Percentiles rank a stretch among this genome's conserved stretches.
Conservation (phyloP, 306 rosid species). For the Trifolium repens region DNA sequence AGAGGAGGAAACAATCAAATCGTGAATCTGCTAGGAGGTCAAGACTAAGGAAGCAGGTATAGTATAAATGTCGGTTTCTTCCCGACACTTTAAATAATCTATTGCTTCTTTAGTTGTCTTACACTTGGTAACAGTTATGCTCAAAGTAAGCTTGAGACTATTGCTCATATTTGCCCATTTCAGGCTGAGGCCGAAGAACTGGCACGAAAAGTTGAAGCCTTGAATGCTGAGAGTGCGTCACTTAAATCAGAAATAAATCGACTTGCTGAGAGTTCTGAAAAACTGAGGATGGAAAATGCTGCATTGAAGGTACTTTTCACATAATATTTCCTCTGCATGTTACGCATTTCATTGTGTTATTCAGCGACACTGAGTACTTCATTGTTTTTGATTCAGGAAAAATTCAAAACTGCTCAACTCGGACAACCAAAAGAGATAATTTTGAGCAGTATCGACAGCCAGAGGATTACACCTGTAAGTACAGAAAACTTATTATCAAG, state of each 20-base stretch:
- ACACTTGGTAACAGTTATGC: not conserved
- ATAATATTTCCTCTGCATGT: not conserved
- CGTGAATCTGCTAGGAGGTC: slow-evolving; percentile 97
- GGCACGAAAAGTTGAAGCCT: slow-evolving; percentile 71
- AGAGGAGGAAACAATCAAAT: slow-evolving; percentile 94
- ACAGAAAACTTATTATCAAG: slow-evolving; percentile 77
- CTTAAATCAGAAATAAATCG: slow-evolving; percentile 70
- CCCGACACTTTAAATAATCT: not conserved
- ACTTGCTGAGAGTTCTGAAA: slow-evolving; percentile 66
- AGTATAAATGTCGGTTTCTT: slow-evolving; percentile 50
- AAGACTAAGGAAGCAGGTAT: slow-evolving; percentile 96
- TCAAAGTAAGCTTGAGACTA: slow-evolving; percentile 21
- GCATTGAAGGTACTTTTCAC: slow-evolving; percentile 58
- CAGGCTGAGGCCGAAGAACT: slow-evolving; percentile 95
- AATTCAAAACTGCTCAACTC: slow-evolving; percentile 61
- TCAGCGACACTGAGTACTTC: slow-evolving; percentile 30
- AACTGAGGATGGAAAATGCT: slow-evolving; percentile 72
- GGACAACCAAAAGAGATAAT: slow-evolving; percentile 59
- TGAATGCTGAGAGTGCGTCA: slow-evolving; percentile 64
- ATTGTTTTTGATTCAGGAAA: slow-evolving; percentile 57
- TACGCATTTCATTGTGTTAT: not conserved
- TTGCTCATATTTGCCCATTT: slow-evolving; percentile 12
- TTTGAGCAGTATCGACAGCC: slow-evolving; percentile 53
- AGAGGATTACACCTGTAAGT: slow-evolving; percentile 60
- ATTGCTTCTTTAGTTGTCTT: not conserved